Conservation (phyloP, 768 basidiomycete species). For the Chalciporus pseudorubinellus region DNA sequence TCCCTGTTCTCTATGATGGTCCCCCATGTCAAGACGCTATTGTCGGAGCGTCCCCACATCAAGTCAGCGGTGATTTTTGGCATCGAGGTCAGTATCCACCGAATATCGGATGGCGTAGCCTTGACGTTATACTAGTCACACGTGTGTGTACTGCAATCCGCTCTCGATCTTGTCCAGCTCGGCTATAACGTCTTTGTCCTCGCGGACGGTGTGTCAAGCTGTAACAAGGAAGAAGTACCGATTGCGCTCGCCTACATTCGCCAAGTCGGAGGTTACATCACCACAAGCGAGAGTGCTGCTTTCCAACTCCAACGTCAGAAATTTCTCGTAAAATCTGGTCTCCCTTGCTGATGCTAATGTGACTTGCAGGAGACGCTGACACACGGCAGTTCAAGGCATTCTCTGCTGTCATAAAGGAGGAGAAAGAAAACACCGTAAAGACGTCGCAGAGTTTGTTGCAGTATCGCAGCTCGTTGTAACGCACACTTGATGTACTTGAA, state of each 20-base stretch:
- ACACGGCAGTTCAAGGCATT: slow-evolving; percentile 70
- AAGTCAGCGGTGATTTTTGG: slow-evolving; percentile 76
- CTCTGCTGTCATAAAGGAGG: slow-evolving; percentile 71
- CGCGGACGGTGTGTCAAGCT: slow-evolving; percentile 83
- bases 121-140: slow-evolving; percentile 58
- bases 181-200: slow-evolving; percentile 63
- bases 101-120: neutral
- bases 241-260: slow-evolving; percentile 69
- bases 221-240: slow-evolving; percentile 76
- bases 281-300: slow-evolving; percentile 77
- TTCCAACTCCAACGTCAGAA: slow-evolving; percentile 72
- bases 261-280: slow-evolving; percentile 70
- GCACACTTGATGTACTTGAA: neutral
- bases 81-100: slow-evolving; percentile 64
- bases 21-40: slow-evolving; percentile 54
- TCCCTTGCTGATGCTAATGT: slow-evolving; percentile 9
- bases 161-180: slow-evolving; percentile 58
- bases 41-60: slow-evolving; percentile 47
- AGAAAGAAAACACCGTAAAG: slow-evolving; percentile 58
- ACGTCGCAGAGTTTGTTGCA: slow-evolving; percentile 34
- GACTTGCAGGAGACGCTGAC: slow-evolving; percentile 52
- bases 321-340: slow-evolving; percentile 8
- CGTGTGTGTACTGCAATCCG: slow-evolving; percentile 85
- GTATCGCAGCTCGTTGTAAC: slow-evolving; percentile 21
- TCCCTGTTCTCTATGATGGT: slow-evolving; percentile 85